These are phyloP conservation scores for Pythium coloratum DNA, from an alignment of 352 stramenopile species.

Conservation along the genomic window DNA sequence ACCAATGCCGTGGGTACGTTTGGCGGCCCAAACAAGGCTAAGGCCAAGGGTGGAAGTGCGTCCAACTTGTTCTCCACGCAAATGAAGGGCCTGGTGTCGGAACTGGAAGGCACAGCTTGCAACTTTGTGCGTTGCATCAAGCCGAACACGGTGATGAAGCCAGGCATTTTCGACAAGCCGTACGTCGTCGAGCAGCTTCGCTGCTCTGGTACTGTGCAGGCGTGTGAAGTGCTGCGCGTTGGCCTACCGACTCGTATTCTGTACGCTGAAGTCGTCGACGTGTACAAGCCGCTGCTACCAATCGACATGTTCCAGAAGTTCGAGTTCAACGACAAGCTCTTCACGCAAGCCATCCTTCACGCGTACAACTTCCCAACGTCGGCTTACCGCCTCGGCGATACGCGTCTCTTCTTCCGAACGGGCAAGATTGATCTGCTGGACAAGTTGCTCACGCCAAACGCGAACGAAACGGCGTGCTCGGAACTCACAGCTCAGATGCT, in stretches of 20 bases:
- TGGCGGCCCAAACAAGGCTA: slow-evolving; percentile 40
- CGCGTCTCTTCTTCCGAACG: slow-evolving; percentile 82
- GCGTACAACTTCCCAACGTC: slow-evolving; percentile 74
- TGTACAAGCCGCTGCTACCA: slow-evolving; percentile 73
- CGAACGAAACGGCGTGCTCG: slow-evolving; percentile 23
- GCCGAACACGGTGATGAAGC: slow-evolving; percentile 93
- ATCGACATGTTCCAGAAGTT: slow-evolving; percentile 68
- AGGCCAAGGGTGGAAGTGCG: slow-evolving; percentile 62
- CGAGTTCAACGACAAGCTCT: slow-evolving; percentile 83
- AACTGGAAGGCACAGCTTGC: slow-evolving; percentile 85
- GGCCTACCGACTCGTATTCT: slow-evolving; percentile 82
- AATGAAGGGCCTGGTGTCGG: slow-evolving; percentile 81
- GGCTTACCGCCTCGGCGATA: slow-evolving; percentile 79
- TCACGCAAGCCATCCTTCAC: slow-evolving; percentile 82
- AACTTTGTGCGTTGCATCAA: slow-evolving; percentile 97
- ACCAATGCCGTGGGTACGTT: slow-evolving; percentile 45
- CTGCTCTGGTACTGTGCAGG: slow-evolving; percentile 73
- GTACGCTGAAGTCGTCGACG: slow-evolving; percentile 84
- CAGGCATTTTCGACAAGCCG: slow-evolving; percentile 71
- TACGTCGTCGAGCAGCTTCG: slow-evolving; percentile 79
- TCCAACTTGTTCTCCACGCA: slow-evolving; percentile 82
- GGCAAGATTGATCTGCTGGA: slow-evolving; percentile 86
- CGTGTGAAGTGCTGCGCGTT: slow-evolving; percentile 80
- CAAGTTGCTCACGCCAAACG: slow-evolving; percentile 62
- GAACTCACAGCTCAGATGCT: slow-evolving; percentile 43